Evolutionary conservation across 2,329 filamentous ascomycete genomes (phyloP), one percentile per base, ranked within the genome.

Genomic region (Hymenotorrendiella dingleyae): DNA sequence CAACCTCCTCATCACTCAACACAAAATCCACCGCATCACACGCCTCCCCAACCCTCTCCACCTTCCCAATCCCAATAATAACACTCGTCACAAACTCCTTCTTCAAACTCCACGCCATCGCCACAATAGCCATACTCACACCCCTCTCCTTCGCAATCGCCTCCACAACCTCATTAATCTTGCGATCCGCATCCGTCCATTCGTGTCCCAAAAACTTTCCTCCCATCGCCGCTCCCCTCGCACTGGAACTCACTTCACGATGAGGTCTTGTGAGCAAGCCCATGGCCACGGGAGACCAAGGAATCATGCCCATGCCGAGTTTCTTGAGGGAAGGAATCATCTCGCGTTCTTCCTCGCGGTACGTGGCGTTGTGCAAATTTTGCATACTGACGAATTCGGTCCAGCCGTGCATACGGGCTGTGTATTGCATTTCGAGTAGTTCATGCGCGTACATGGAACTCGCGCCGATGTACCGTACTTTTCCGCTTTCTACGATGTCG

Each of bases 51-150:
- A 80, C 72, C 35, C 75, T 64, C 52, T 68, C 49, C 7, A 54
- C 63, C 46, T 69, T 67, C 41, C 64, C 74, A 43, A 63, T 67
- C 0, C 76, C 76, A 41, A 78, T 58, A 50, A 79, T 79, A 4
- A 77, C 77, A 38, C 74, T 69, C 1, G 76, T 73, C 22, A 82
- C 68, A 51, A 74, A 67, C 32, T 73, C 71, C 77, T 82, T 82
- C 47, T 67, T 74, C 50, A 72, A 67, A 0, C 67, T 70, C 53
- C 71, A 72, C 64, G 74, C 76, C 54, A 70, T 67, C 4, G 76
- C 74, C 36, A 52, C 48, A 20, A 58, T 48, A 20, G 48, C 46
- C 36, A 41, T 26, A 38, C 53, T 56, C 4, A 55, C 54, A 24
- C 30, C 43, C 33, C 52, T 43, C 32, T 19, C 32, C 11, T 21